Percentiles rank a stretch among this genome's conserved stretches.
These are phyloP conservation scores for Fusarium oligoseptatum DNA, from an alignment of 2,329 filamentous ascomycete species.

Conservation along the genomic window DNA sequence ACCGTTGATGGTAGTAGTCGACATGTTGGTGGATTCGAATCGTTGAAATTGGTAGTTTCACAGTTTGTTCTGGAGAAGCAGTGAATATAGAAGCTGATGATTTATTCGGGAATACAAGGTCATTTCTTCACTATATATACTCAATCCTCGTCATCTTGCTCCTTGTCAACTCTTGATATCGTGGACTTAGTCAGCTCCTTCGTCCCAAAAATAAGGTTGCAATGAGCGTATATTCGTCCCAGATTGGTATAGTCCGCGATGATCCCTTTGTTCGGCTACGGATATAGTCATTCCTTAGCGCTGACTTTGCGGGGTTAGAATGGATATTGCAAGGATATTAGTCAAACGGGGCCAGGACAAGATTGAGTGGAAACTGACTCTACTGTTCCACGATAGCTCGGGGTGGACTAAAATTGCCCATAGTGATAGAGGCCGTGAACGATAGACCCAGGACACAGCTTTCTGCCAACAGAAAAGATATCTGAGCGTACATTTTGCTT, in stretches of 20 bases:
- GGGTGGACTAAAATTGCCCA: neutral
- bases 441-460: neutral
- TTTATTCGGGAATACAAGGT: neutral
- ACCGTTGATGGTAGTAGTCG: constrained; percentile 16
- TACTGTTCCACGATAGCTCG: neutral
- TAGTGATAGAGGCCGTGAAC: neutral
- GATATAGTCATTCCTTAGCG: neutral
- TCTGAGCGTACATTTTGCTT: neutral
- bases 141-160: neutral
- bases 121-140: neutral
- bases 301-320: neutral
- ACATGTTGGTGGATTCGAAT: constrained; percentile 3
- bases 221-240: constrained; percentile 27
- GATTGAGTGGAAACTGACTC: neutral
- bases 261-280: neutral
- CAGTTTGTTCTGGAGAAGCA: neutral
- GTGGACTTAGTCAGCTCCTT: neutral
- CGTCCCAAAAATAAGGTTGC: neutral
- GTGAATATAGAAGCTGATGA: neutral
- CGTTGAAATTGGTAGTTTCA: neutral
- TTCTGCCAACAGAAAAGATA: neutral
- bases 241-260: constrained; percentile 9
- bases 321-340: neutral
- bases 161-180: neutral
- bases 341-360: neutral